phyloP scores from a whole-genome alignment of 768 basidiomycete species.

The Fomitopsis pulvina region DNA sequence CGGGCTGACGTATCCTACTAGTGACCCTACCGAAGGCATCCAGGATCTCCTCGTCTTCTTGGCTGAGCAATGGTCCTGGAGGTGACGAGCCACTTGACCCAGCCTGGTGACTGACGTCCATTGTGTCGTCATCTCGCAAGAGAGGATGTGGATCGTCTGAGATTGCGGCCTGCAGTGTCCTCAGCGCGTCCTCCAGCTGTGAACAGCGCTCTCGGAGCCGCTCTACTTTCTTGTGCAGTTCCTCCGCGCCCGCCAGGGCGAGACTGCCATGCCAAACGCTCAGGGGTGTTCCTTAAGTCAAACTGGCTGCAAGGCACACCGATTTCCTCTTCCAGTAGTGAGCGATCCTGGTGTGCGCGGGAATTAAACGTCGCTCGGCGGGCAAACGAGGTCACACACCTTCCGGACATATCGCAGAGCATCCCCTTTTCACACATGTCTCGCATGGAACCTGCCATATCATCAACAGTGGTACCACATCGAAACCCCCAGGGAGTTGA shows the following conservation, averaged over 20 bases:
- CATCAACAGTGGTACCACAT: not conserved
- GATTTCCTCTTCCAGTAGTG: conserved; percentile 55
- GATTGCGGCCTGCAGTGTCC: conserved; percentile 38
- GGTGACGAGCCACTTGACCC: conserved; percentile 3
- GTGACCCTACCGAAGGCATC: conserved; percentile 41
- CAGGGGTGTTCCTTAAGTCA: not conserved
- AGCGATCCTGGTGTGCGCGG: conserved; percentile 35
- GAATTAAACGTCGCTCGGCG: not conserved
- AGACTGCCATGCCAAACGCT: conserved; percentile 28
- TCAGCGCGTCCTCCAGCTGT: conserved; percentile 55
- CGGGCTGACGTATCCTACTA: not conserved
- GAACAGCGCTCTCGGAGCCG: conserved; percentile 46
- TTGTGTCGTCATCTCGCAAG: conserved; percentile 22
- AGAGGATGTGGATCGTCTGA: conserved; percentile 47
- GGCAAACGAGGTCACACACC: conserved; percentile 32
- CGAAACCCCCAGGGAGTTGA: not conserved
- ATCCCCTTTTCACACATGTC: conserved; percentile 71
- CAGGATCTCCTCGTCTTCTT: conserved; percentile 38
- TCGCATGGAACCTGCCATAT: conserved; percentile 61
- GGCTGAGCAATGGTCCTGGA: conserved; percentile 8
- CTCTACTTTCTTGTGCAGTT: conserved; percentile 63
- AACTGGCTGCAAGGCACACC: conserved; percentile 23
- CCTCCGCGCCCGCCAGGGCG: conserved; percentile 62
- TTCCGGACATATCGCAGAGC: conserved; percentile 70
- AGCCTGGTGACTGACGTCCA: not conserved